These are phyloP conservation scores for Chalciporus sp. DNA, from an alignment of 1,284 basidiomycete genomes.

Conservation along the genomic window DNA sequence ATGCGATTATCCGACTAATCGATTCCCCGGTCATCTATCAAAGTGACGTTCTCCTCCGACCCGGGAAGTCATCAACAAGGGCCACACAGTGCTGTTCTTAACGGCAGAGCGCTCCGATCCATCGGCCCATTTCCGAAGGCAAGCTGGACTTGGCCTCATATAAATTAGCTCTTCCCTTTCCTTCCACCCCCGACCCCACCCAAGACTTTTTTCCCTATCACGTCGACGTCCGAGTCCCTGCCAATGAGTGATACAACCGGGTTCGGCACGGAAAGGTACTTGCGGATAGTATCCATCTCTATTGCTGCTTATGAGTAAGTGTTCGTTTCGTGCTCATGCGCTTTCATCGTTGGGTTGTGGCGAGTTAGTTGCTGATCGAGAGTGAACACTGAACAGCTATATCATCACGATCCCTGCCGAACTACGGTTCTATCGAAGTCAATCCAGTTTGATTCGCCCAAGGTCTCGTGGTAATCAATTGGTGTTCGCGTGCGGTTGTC, in stretches of 20 bases:
- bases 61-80: neutral
- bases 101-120: conserved; percentile 19
- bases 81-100: neutral
- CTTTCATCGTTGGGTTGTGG: neutral
- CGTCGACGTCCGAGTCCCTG: neutral
- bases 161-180: conserved; percentile 14
- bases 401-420: conserved; percentile 44
- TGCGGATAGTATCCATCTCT: conserved; percentile 33
- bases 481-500: neutral
- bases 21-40: neutral
- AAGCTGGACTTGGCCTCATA: conserved; percentile 2
- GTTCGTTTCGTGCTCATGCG: neutral
- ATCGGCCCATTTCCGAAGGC: neutral
- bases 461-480: conserved; percentile 19
- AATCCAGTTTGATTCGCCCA: conserved; percentile 29
- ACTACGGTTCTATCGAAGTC: conserved; percentile 42
- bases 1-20: neutral
- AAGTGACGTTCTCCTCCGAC: neutral
- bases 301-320: conserved; percentile 37
- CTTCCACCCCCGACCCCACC: neutral
- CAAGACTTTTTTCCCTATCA: neutral
- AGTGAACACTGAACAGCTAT: conserved; percentile 41
- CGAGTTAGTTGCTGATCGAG: conserved; percentile 1
- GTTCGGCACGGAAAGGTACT: conserved; percentile 30
- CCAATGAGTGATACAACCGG: conserved; percentile 21